Evolutionary conservation across 2,329 filamentous ascomycete species (phyloP).

Genomic region (Cytospora leucostoma): DNA sequence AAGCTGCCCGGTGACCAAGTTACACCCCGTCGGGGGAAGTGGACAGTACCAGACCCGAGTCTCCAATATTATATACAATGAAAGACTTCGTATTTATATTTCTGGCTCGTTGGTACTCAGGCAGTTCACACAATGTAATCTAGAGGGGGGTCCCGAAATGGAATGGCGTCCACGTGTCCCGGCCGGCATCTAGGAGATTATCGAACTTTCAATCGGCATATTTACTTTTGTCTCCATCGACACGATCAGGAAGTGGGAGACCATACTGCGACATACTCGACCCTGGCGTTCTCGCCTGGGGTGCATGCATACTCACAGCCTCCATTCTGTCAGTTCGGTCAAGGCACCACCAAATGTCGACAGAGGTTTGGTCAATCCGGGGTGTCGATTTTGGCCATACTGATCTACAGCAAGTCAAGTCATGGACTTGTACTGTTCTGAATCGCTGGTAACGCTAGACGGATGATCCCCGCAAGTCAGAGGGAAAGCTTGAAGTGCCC

Average conservation of each 20-base stretch:
- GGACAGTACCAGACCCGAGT: too few species aligned
- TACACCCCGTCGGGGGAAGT: not conserved
- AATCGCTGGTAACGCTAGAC: constrained; percentile 20
- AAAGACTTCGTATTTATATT: too few species aligned
- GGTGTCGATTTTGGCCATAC: not conserved
- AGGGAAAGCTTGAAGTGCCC: not conserved
- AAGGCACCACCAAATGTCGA: not conserved
- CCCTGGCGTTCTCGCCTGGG: not conserved
- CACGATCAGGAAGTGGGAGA: not conserved
- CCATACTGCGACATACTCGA: not conserved
- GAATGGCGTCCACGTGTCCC: constrained; percentile 17
- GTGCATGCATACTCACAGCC: not conserved
- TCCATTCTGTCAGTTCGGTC: not conserved
- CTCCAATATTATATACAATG: too few species aligned
- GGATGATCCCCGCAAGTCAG: not conserved
- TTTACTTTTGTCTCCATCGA: not conserved
- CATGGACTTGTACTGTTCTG: constrained; percentile 12
- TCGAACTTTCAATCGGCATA: not conserved
- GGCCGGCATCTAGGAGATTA: not conserved
- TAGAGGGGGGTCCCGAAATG: constrained; percentile 3
- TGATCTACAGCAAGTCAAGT: not conserved
- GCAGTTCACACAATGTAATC: not conserved
- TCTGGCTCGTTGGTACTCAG: too few species aligned
- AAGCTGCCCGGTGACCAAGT: not conserved
- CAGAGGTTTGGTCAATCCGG: not conserved